phyloP scores from a whole-genome alignment of 2,329 filamentous ascomycete genomes.

The Bipolaris victoriae region DNA sequence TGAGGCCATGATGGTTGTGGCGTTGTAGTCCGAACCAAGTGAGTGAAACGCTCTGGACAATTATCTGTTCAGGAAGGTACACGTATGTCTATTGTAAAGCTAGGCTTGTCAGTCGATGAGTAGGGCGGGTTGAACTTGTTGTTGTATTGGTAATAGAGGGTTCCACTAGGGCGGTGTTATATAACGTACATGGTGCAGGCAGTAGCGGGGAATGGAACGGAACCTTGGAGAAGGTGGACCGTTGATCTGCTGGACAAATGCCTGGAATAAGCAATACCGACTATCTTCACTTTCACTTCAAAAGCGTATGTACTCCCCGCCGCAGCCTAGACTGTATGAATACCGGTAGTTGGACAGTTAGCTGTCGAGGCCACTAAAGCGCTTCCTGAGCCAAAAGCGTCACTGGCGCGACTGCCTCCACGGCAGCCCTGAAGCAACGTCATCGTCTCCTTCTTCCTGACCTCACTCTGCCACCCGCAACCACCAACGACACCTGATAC shows the following conservation, averaged over 20 bases:
- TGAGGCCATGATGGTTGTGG: conserved; percentile 51
- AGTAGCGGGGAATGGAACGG: conserved; percentile 22
- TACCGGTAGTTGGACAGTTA: conserved; percentile 1
- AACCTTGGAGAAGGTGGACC: conserved; percentile 22
- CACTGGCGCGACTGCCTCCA: conserved; percentile 18
- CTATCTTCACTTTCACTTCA: background rate
- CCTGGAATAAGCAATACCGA: background rate
- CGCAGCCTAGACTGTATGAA: background rate
- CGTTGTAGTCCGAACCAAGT: conserved; percentile 6
- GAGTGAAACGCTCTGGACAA: conserved; percentile 10
- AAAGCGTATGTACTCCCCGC: background rate
- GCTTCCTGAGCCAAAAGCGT: conserved; percentile 21
- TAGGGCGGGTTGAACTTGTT: background rate
- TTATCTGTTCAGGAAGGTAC: background rate
- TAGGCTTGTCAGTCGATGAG: background rate
- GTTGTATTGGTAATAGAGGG: conserved; percentile 1
- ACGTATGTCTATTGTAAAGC: conserved; percentile 4
- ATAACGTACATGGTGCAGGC: conserved; percentile 6
- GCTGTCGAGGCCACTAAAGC: conserved; percentile 14
- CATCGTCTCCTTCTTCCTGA: conserved; percentile 21
- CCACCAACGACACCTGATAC: conserved; percentile 15
- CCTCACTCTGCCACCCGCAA: conserved; percentile 13
- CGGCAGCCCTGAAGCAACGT: conserved; percentile 18
- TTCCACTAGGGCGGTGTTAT: conserved; percentile 12
- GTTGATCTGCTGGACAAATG: conserved; percentile 11